A percentile compares a stretch with the other conserved stretches of the same genome.
Evolutionary conservation across 805 yeast genomes (phyloP).

Genomic region (Maudiozyma serrabonitensis): DNA sequence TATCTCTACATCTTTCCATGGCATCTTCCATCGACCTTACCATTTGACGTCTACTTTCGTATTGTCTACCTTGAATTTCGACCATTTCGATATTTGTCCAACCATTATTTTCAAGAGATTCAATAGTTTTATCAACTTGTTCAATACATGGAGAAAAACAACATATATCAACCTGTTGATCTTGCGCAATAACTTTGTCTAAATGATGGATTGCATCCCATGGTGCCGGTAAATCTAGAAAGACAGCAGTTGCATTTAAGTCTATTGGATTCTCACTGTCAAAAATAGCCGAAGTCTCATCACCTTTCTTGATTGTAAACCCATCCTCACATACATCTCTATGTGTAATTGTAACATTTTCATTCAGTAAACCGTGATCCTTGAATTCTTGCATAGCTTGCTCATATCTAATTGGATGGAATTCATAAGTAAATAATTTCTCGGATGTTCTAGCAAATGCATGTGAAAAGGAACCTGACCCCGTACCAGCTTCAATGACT

Average conservation of each 20-base stretch:
- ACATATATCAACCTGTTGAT: constrained; percentile 59
- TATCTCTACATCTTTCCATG: constrained; percentile 66
- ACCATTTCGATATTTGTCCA: constrained; percentile 89
- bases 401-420: constrained; percentile 71
- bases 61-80: constrained; percentile 72
- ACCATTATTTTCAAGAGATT: constrained; percentile 60
- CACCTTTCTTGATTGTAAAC: constrained; percentile 40
- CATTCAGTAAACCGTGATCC: constrained; percentile 50
- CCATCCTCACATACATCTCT: constrained; percentile 90
- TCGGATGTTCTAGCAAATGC: constrained; percentile 84
- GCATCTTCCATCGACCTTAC: constrained; percentile 73
- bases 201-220: constrained; percentile 89
- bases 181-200: constrained; percentile 43
- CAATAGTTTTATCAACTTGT: constrained; percentile 84
- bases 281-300: constrained; percentile 20
- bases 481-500: constrained; percentile 96
- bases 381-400: constrained; percentile 75
- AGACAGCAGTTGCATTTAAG: constrained; percentile 63
- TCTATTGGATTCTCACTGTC: constrained; percentile 17
- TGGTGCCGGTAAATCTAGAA: constrained; percentile 91
- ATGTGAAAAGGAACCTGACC: constrained; percentile 92
- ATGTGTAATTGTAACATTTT: constrained; percentile 63
- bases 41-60: constrained; percentile 90
- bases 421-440: constrained; percentile 74
- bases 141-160: constrained; percentile 98